These are phyloP conservation scores for Trametes villosa DNA, from an alignment of 768 basidiomycete genomes.

Conservation along the genomic window DNA sequence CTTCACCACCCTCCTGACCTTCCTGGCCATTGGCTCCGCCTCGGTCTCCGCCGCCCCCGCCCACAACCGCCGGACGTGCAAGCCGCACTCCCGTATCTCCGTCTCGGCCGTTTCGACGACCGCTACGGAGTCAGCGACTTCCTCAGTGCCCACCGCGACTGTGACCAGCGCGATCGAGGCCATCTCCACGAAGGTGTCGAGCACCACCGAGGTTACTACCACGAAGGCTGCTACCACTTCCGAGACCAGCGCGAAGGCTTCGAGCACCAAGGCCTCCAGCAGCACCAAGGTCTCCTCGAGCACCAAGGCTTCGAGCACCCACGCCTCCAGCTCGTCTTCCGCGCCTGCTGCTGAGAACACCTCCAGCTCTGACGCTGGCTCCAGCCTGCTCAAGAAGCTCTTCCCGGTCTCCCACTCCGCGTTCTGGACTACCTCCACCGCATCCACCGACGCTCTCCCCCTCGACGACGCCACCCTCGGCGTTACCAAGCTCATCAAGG, in stretches of 20 bases:
- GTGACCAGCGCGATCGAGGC: not conserved
- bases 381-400: constrained; percentile 21
- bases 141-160: not conserved
- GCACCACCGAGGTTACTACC: not conserved
- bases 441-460: constrained; percentile 27
- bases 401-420: constrained; percentile 30
- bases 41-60: constrained; percentile 20
- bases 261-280: constrained; percentile 1
- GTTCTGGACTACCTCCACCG: constrained; percentile 34
- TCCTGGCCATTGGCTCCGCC: constrained; percentile 15
- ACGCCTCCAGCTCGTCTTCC: not conserved
- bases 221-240: not conserved
- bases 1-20: constrained; percentile 19
- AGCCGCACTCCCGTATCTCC: not conserved
- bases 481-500: constrained; percentile 27
- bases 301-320: not conserved
- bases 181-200: constrained; percentile 4
- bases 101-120: constrained; percentile 9
- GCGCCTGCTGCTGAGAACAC: constrained; percentile 2
- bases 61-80: constrained; percentile 17
- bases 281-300: not conserved
- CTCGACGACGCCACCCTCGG: constrained; percentile 34
- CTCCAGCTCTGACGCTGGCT: not conserved
- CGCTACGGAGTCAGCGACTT: not conserved
- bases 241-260: not conserved